phyloP scores from a whole-genome alignment of 768 basidiomycete species.

The Coprinopsis marcescibilis region DNA sequence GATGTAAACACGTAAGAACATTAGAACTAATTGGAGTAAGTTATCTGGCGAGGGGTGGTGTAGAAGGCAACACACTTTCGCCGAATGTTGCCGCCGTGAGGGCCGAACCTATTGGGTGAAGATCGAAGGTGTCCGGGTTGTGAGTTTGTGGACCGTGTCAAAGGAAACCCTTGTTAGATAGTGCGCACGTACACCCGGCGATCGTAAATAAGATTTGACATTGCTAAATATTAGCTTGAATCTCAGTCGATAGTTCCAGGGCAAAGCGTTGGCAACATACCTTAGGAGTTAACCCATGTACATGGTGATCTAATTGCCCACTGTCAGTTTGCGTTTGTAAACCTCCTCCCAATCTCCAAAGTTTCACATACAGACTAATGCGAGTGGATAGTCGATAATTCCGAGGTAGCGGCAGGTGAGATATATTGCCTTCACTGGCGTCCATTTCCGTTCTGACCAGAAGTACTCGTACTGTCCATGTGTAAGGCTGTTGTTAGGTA shows the following conservation, averaged over 20 bases:
- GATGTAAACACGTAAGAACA: background rate
- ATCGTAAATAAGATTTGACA: background rate
- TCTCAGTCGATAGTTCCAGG: too few relatives aligned
- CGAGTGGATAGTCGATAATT: background rate
- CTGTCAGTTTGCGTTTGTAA: background rate
- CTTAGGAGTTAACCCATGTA: background rate
- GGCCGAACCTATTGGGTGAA: background rate
- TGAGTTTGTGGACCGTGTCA: background rate
- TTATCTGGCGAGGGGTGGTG: too few relatives aligned
- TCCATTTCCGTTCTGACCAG: background rate
- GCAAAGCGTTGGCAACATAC: background rate
- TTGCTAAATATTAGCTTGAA: background rate
- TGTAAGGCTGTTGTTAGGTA: background rate
- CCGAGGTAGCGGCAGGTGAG: background rate
- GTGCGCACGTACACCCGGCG: background rate
- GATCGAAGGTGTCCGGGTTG: background rate
- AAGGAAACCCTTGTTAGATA: background rate
- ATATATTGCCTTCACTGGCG: background rate
- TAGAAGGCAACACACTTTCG: conserved; percentile 2
- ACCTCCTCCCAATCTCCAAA: background rate
- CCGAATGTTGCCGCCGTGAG: background rate
- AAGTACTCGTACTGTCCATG: background rate
- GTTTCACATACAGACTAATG: background rate
- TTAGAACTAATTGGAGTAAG: too few relatives aligned
- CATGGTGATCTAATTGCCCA: background rate